Base-by-base conservation (phyloP, 78 protist species). In the Capsaspora owczarzaki region DNA sequence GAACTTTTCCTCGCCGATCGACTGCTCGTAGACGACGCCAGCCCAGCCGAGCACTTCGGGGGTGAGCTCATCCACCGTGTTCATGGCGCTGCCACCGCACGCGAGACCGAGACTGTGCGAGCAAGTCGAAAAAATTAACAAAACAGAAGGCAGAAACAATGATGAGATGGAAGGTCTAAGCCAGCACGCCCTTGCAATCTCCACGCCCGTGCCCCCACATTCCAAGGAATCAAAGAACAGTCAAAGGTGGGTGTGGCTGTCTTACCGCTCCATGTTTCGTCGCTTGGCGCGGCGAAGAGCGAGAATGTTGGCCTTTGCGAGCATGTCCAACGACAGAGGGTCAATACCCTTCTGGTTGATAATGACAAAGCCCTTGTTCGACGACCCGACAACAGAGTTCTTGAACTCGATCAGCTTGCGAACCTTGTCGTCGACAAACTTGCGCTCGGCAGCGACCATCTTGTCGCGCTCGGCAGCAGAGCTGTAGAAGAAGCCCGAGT, bases 281-380 rank as follows among this genome's bases (percentile, higher is more conserved):
- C 98, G 78, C 93, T 98, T 97, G 38, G 98, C 98, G 31, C 99
- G 90, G 40, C 99, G 92, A 6, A 98, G 88, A 27, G 94, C 99
- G 27, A 97, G 31, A 82, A 98, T 96, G 78, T 92, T 91, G 40
- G 89, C 98, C 69, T 93, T 87, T 27, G 98, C 98, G 41, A 98
- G 93, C 92, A 90, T 76, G 61, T 96, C 97, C 70, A 97, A 90
- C 25, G 98, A 90, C 71, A 92, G 78, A 42, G 99, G 99, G 93
- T 98, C 99, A 63, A 97, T 96, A 49, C 99, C 99, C 90, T 97
- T 96, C 88, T 97, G 98, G 93, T 98, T 98, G 90, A 98, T 89
- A 43, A 98, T 83, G 47, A 97, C 94, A 80, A 93, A 91, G 44
- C 40, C 12, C 91, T 90, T 85, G 47, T 84, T 89, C 33, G 77